Evolutionary conservation across 805 yeast genomes (phyloP), one percentile per base, ranked within the genome.

Genomic region (Kodamaea fukazawae): DNA sequence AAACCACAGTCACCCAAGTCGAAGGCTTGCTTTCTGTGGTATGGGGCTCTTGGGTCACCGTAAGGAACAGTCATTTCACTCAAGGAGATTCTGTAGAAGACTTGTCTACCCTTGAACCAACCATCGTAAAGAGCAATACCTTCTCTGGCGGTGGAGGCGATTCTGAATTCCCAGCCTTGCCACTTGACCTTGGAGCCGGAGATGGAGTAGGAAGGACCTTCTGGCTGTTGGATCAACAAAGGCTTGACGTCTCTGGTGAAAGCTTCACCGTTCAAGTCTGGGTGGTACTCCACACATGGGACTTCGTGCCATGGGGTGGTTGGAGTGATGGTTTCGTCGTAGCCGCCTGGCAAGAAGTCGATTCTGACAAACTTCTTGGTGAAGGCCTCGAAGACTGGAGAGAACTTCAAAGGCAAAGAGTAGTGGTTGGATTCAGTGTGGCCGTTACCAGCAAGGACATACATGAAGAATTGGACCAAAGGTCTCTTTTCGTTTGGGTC

Each of bases 31-130:
- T 86, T 85, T 74, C 91, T 77, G 65, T 83, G 89, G 68, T 73
- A 81, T 47, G 93, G 93, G 33, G 81, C 80, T 63, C 91, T 75
- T 55, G 90, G 88, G 60, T 85, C 91, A 60, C 87, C 90, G 57
- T 86, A 85, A 25, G 93, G 93, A 47, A 86, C 95, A 29, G 91
- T 84, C 95, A 86, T 85, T 65, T 85, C 95, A 40, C 85, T 78
- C 50, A 84, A 65, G 2, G 89, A 74, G 34, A 83, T 61, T 67
- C 93, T 74, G 73, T 85, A 84, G 56, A 84, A 76, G 32, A 79
- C 65, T 35, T 84, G 81, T 64, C 93, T 78, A 37, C 90, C 91
- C 61, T 83, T 82, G 70, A 83, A 85, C 55, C 67, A 68, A 38
- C 79, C 80, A 50, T 85, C 86, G 60, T 85, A 84, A 25, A 85